phyloP scores from a whole-genome alignment of 768 basidiomycete genomes.

The Gautieria morchelliformis region DNA sequence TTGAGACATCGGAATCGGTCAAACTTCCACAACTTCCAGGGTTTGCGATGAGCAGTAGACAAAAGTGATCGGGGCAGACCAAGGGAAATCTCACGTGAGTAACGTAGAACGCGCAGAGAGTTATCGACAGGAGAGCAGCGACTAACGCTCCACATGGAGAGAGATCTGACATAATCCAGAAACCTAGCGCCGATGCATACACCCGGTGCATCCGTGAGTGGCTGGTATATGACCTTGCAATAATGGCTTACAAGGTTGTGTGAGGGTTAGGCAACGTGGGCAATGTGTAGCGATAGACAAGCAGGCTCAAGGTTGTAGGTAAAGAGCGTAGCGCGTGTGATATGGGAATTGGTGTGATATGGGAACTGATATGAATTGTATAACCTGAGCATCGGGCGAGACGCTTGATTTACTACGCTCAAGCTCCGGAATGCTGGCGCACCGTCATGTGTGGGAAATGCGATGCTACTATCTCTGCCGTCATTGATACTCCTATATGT shows the following conservation, averaged over 20 bases:
- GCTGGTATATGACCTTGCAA: not conserved
- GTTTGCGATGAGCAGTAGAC: conserved; percentile 32
- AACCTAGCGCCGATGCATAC: not conserved
- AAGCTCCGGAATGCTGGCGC: too few relatives aligned
- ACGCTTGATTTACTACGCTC: too few relatives aligned
- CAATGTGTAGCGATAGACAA: not conserved
- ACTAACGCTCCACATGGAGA: conserved; percentile 52
- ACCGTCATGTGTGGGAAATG: too few relatives aligned
- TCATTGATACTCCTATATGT: too few relatives aligned
- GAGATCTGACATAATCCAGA: conserved; percentile 44
- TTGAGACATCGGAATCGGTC: conserved; percentile 67
- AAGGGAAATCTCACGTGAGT: not conserved
- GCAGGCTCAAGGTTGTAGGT: not conserved
- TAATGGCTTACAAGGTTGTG: not conserved
- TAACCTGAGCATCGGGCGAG: not conserved
- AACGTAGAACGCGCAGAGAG: conserved; percentile 55
- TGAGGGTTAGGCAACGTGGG: not conserved
- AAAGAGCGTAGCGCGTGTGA: not conserved
- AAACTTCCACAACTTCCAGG: conserved; percentile 51
- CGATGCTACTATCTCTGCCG: too few relatives aligned
- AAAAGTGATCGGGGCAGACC: not conserved
- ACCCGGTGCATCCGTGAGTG: not conserved
- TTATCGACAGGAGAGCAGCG: conserved; percentile 45
- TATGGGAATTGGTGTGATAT: too few relatives aligned
- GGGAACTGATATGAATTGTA: too few relatives aligned